Evolutionary conservation across 192 early-diverging fungal genomes (phyloP).

Genomic region (Coemansia sp.): DNA sequence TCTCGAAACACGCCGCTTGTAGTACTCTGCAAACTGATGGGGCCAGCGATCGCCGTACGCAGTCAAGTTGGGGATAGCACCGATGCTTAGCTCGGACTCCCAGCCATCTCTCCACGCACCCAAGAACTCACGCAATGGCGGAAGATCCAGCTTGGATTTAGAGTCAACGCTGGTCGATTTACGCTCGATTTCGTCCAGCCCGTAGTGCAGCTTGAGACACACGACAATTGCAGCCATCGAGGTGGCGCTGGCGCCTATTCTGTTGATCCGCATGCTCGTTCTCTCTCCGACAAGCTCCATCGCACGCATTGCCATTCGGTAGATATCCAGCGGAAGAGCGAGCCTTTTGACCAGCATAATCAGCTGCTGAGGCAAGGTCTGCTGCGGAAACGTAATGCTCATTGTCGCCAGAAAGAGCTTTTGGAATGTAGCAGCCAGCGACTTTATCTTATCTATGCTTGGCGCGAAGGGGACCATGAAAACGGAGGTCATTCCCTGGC

Average conservation of each 20-base stretch:
- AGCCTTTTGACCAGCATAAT: conserved; percentile 29
- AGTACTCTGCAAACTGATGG: conserved; percentile 25
- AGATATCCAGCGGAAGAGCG: conserved; percentile 19
- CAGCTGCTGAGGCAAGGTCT: conserved; percentile 18
- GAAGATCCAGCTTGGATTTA: conserved; percentile 15
- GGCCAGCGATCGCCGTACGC: conserved; percentile 29
- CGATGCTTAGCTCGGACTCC: conserved; percentile 32
- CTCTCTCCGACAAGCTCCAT: conserved; percentile 7
- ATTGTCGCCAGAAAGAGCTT: conserved; percentile 26
- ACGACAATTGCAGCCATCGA: conserved; percentile 29
- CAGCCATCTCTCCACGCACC: conserved; percentile 35
- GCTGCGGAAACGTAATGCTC: conserved; percentile 18
- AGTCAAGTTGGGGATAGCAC: conserved; percentile 25
- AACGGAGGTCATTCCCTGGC: conserved; percentile 14
- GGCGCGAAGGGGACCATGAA: conserved; percentile 20
- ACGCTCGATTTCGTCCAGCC: conserved; percentile 51
- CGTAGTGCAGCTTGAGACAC: conserved; percentile 48
- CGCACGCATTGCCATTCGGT: conserved; percentile 32
- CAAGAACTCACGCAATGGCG: conserved; percentile 34
- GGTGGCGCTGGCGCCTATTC: not conserved
- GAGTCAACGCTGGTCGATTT: not conserved
- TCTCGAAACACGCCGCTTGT: conserved; percentile 18
- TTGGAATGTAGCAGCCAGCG: conserved; percentile 10
- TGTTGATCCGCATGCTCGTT: not conserved
- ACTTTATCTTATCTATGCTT: conserved; percentile 6